A percentile compares a stretch with the other conserved stretches of the same genome.
Conservation (phyloP, 2,329 filamentous ascomycete species). For the Fusarium piperis region DNA sequence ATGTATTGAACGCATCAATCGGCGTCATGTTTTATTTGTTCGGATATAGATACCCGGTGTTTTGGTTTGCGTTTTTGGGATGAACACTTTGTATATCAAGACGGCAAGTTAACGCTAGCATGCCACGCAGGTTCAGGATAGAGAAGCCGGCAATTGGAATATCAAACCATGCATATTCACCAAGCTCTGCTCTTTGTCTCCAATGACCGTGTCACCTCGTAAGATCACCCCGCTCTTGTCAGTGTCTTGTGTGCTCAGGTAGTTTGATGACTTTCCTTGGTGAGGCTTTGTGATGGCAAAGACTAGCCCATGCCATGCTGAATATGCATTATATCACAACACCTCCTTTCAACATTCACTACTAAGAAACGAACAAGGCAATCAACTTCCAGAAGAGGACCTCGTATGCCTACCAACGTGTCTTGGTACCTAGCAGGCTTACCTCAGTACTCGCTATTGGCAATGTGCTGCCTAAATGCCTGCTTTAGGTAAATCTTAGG, state of each 20-base stretch:
- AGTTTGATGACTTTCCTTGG: neutral
- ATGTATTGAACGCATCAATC: constrained; percentile 29
- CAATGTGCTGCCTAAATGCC: neutral
- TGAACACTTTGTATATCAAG: constrained; percentile 23
- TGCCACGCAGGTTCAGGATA: neutral
- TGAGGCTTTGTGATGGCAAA: neutral
- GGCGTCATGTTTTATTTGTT: constrained; percentile 36
- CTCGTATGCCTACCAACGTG: neutral
- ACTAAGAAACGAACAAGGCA: neutral
- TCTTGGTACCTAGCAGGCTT: neutral
- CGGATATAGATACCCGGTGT: constrained; percentile 43
- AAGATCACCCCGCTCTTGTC: neutral
- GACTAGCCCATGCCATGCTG: neutral
- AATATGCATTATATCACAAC: neutral
- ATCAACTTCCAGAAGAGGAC: neutral
- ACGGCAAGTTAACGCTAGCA: neutral
- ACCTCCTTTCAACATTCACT: neutral
- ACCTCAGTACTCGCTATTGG: neutral
- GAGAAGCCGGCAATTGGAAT: neutral
- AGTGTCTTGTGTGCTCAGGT: fast-evolving
- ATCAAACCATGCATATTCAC: neutral
- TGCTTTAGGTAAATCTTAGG: neutral
- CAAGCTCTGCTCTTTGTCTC: neutral
- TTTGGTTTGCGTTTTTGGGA: constrained; percentile 10
- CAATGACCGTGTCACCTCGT: neutral